These are phyloP conservation scores for Fusarium torreyae DNA, from an alignment of 2,329 filamentous ascomycete genomes.

Conservation along the genomic window DNA sequence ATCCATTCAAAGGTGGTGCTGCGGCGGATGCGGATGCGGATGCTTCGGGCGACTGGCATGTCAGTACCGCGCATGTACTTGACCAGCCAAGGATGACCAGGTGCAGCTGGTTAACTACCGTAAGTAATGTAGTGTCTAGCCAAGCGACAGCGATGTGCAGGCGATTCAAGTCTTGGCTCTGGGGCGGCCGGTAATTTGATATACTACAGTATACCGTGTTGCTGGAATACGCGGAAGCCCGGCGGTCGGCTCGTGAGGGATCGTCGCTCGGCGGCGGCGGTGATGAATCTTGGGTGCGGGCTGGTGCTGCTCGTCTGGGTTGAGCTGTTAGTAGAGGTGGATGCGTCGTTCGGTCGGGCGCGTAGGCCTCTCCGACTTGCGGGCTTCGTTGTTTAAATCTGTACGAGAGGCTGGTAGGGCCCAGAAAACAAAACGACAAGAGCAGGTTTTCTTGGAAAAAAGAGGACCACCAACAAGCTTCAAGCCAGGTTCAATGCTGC, in stretches of 20 bases:
- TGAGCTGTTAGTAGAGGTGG: conserved; percentile 22
- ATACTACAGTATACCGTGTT: conserved; percentile 22
- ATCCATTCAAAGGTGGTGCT: conserved; percentile 50
- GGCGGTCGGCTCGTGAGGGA: conserved; percentile 28
- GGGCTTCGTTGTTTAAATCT: conserved; percentile 43
- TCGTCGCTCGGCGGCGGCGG: conserved; percentile 37
- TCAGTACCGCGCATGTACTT: conserved; percentile 35
- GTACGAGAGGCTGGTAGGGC: conserved; percentile 43
- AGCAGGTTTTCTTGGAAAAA: conserved; percentile 48
- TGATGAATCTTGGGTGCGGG: conserved; percentile 13
- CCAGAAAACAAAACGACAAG: conserved; percentile 40
- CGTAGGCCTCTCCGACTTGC: conserved; percentile 21
- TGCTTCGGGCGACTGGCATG: conserved; percentile 50
- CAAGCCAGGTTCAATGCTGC: conserved; percentile 37
- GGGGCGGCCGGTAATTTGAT: conserved; percentile 32
- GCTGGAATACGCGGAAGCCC: conserved; percentile 34
- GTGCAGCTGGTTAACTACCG: conserved; percentile 38
- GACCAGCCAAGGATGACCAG: conserved; percentile 42
- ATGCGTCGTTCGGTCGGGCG: conserved; percentile 21
- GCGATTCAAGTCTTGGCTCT: conserved; percentile 40
- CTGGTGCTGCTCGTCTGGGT: conserved; percentile 10
- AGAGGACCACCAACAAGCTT: conserved; percentile 44
- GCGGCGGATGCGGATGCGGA: conserved; percentile 43
- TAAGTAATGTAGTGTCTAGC: conserved; percentile 34
- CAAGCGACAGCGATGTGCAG: conserved; percentile 29